Conservation (phyloP, 352 stramenopile species). For the Sclerospora graminicola region DNA sequence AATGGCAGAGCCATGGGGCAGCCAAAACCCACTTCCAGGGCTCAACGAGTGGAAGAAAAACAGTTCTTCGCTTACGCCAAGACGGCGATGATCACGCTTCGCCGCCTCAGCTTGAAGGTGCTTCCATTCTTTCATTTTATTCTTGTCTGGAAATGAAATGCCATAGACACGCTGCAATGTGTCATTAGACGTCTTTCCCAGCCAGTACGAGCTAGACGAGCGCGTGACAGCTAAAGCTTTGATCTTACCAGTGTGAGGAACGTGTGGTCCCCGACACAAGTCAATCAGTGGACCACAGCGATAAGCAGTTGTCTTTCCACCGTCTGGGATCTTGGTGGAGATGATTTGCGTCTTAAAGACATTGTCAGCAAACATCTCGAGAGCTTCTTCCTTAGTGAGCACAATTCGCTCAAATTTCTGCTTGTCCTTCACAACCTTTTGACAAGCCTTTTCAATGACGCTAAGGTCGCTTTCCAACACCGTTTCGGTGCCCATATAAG, state of each 20-base stretch:
- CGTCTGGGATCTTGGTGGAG: conserved; percentile 94
- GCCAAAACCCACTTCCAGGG: conserved; percentile 93
- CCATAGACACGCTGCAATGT: conserved; percentile 95
- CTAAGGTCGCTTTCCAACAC: conserved; percentile 70
- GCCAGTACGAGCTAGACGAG: conserved; percentile 94
- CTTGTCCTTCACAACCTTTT: conserved; percentile 93
- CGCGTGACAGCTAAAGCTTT: conserved; percentile 93
- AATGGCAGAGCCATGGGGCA: conserved; percentile 92
- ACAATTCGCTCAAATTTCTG: conserved; percentile 97
- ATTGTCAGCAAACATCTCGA: conserved; percentile 98
- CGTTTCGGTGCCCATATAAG: conserved; percentile 92
- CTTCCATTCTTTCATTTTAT: conserved; percentile 96
- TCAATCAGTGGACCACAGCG: conserved; percentile 95
- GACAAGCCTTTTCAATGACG: conserved; percentile 88
- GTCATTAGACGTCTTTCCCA: conserved; percentile 96
- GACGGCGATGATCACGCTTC: conserved; percentile 92
- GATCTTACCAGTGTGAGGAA: conserved; percentile 93
- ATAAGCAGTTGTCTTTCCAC: conserved; percentile 95
- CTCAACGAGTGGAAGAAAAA: conserved; percentile 92
- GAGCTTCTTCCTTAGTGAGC: conserved; percentile 96
- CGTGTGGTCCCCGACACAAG: conserved; percentile 95
- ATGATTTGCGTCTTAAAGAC: conserved; percentile 98
- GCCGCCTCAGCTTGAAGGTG: conserved; percentile 94
- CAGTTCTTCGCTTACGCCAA: conserved; percentile 92
- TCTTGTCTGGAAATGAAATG: conserved; percentile 97